Base-by-base conservation (phyloP, 2,329 filamentous ascomycete species). In the Alternaria triticina region DNA sequence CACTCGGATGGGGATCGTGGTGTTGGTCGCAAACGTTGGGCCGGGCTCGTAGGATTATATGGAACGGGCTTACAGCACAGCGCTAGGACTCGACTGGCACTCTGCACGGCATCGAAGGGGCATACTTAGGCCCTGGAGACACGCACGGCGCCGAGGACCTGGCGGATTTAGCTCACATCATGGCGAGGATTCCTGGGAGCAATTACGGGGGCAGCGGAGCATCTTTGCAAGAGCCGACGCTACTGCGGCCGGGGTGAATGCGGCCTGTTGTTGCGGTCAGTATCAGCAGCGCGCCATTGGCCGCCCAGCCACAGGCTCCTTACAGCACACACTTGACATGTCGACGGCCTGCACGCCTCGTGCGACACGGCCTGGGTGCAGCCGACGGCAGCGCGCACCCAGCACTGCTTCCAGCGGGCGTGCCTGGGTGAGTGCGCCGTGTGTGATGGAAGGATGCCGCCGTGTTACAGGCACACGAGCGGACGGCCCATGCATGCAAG, bases 81-180 rank as follows among this genome's bases (percentile, higher is more conserved):
- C 62, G 62, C 62, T 64, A 70, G 67, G 57, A 60, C 61, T 40
- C 61, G 51, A 62, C 52, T 58, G 54, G 50, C 47, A 52, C 28
- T 57, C 57, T 59, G 27, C 49, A 62, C 59, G 51, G 45, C 25
- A 47, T 59, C 44, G 47, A 57, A 56, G 43, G 65, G 55, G 25
- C 43, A 47, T 47, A 28, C n/a, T 40, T 25, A 45, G 58, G 23
- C 50, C 40, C 54, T 62, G 49, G 54, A 58, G 43, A 22, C 44
- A 59, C 50, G 52, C 50, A 66, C 62, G 59, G 52, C 62, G 65
- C 62, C 63, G 63, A 70, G 67, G 54, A 60, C 46, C 61, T 65
- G 65, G 71, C 72, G 67, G 72, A 63, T 69, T 69, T 73, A 70
- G 73, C 67, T 69, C 50, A 61, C 67, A 68, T 52, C 46, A 36